A percentile compares a stretch with the other conserved stretches of the same genome.
Conservation (phyloP, 2,329 filamentous ascomycete species). For the Lomentospora prolificans region DNA sequence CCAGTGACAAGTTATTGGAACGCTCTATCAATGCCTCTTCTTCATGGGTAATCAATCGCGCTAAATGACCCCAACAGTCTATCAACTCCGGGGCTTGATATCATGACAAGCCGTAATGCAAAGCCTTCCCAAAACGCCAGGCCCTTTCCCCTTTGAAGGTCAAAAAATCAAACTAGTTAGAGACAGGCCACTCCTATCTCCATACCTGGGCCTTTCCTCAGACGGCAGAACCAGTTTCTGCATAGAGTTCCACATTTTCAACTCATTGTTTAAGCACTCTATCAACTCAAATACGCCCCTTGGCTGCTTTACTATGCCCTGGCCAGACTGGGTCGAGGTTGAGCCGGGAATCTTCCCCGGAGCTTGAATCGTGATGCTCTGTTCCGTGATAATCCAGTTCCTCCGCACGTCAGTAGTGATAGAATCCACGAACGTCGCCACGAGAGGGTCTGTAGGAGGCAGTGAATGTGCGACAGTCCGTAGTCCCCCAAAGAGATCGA, state of each 20-base stretch:
- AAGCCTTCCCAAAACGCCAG: background rate
- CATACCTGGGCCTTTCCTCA: background rate
- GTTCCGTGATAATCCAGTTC: constrained; percentile 29
- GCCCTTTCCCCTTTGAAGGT: background rate
- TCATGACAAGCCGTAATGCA: background rate
- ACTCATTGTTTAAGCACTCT: background rate
- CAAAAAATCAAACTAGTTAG: background rate
- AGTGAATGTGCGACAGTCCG: constrained; percentile 2
- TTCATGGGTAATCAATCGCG: background rate
- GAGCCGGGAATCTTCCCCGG: background rate
- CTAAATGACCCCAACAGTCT: background rate
- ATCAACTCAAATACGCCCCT: constrained; percentile 1
- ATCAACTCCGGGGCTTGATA: constrained; percentile 4
- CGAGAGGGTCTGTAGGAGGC: constrained; percentile 12
- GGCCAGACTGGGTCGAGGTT: constrained; percentile 2
- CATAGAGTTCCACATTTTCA: constrained; percentile 4
- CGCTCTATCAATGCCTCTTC: background rate
- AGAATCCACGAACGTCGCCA: constrained; percentile 29
- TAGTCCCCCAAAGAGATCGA: constrained; percentile 16
- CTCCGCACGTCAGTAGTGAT: constrained; percentile 34
- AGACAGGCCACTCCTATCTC: background rate
- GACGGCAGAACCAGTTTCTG: background rate
- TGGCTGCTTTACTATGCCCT: background rate
- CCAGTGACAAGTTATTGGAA: background rate
- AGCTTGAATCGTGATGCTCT: constrained; percentile 2